Conservation (phyloP, 164 flowering plant species). For the Aristolochia contorta region DNA sequence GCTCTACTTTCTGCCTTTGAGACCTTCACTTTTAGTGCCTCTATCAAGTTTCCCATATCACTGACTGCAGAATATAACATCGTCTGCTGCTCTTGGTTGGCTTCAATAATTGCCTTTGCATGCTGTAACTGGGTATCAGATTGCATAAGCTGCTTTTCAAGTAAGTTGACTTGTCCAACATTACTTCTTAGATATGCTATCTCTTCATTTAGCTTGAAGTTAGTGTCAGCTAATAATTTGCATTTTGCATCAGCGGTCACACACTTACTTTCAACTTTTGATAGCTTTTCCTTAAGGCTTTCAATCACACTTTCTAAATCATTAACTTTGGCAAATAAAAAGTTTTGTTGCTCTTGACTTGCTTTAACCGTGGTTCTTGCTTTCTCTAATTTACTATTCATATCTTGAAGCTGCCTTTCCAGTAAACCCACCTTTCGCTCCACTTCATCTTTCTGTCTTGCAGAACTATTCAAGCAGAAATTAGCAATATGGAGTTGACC, state of each 20-base stretch:
- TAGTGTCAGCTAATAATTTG: slow-evolving; percentile 32
- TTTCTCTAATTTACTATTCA: slow-evolving; percentile 23
- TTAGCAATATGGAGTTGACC: slow-evolving; percentile 43
- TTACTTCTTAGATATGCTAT: slow-evolving; percentile 37
- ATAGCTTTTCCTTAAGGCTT: slow-evolving; percentile 31
- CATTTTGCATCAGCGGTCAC: slow-evolving; percentile 44
- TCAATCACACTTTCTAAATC: slow-evolving; percentile 35
- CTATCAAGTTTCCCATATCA: slow-evolving; percentile 36
- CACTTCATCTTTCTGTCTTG: slow-evolving; percentile 42
- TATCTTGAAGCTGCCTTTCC: slow-evolving; percentile 35
- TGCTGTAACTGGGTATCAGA: slow-evolving; percentile 26
- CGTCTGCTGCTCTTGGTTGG: slow-evolving; percentile 25
- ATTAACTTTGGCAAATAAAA: slow-evolving; percentile 18
- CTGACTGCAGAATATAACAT: slow-evolving; percentile 19
- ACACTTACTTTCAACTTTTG: slow-evolving; percentile 34
- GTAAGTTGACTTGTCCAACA: slow-evolving; percentile 15
- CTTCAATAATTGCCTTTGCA: slow-evolving; percentile 27
- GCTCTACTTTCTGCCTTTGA: slow-evolving; percentile 39
- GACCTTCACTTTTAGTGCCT: slow-evolving; percentile 32
- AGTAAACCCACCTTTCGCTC: slow-evolving; percentile 34
- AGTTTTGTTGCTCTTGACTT: slow-evolving; percentile 24
- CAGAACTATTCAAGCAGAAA: slow-evolving; percentile 40
- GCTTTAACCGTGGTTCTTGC: slow-evolving; percentile 24
- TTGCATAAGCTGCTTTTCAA: slow-evolving; percentile 24
- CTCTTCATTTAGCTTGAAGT: slow-evolving; percentile 48